Evolutionary conservation across 139 green algal species (phyloP).

Genomic region (Closterium sp.): DNA sequence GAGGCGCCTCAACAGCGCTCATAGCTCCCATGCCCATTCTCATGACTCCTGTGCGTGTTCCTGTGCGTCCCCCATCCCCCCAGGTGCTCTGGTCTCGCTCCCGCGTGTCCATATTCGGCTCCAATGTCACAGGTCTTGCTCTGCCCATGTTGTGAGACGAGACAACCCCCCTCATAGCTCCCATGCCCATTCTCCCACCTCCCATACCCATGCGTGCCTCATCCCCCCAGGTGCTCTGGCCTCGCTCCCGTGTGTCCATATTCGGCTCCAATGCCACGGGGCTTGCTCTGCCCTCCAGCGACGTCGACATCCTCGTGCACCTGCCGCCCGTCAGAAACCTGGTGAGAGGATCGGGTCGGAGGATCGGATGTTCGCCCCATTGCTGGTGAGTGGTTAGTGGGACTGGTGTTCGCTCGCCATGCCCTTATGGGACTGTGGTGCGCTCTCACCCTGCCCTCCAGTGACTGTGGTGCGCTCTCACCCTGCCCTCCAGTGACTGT

Average conservation of each 20-base stretch:
- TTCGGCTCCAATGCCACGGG: slow-evolving; percentile 45
- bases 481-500: too few species aligned
- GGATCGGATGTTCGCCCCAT: neutral
- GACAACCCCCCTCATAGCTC: too few species aligned
- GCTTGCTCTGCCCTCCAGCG: slow-evolving; percentile 35
- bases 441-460: neutral
- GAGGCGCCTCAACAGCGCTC: too few species aligned
- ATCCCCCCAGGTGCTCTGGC: slow-evolving; percentile 31
- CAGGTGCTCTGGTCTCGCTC: slow-evolving; percentile 36
- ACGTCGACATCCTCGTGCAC: slow-evolving; percentile 38
- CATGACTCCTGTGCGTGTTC: too few species aligned
- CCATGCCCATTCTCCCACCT: neutral
- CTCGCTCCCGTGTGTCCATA: slow-evolving; percentile 7
- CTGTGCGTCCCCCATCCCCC: too few species aligned
- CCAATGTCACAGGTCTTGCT: slow-evolving; percentile 26
- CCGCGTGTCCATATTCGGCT: slow-evolving; percentile 27
- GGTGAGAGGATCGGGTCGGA: too few species aligned
- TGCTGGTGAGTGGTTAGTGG: neutral
- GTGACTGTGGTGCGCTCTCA: neutral
- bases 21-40: too few species aligned
- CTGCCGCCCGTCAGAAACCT: slow-evolving; percentile 43
- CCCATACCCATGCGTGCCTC: neutral
- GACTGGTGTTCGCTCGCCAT: neutral
- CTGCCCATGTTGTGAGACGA: slow-evolving; percentile 30
- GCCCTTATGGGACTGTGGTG: neutral